Base-by-base conservation (phyloP, 2,329 filamentous ascomycete species). In the Tolypocladium sp. region DNA sequence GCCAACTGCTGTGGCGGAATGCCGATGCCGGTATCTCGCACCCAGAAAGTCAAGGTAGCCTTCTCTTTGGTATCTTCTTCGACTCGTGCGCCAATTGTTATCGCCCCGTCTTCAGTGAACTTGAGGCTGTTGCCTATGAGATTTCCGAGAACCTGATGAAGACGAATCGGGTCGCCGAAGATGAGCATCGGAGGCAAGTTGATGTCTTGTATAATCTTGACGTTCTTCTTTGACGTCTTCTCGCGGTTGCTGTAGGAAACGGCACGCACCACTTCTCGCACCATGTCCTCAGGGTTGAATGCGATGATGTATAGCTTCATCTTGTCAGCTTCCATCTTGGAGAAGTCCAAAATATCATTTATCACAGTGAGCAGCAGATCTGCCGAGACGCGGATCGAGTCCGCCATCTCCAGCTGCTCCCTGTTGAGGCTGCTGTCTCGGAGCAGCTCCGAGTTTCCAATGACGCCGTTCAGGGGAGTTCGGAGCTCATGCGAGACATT, bases 271-370 rank as follows among this genome's bases (percentile, higher is more conserved):
- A 88, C 84, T 67, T 88, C 85, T 4, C 82, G 79, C 42, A 88
- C 80, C 81, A 87, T 86, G 68, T 87, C 84, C 64, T 83, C 80
- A 0, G 85, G 83, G 63, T 86, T 87, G 73, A 88, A 88, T 9
- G 84, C 83, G 58, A 86, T 86, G 60, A 87, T 81, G 69, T 90
- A 90, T 1, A 92, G 82, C 70, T 94, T 91, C 77, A 96, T 87
- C 71, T 91, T 88, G 65, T 92, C 90, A 3, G 89, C 91, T 71
- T 96, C 91, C 77, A 94, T 91, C 73, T 96, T 95, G 35, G 92
- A 96, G 70, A 96, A 95, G 73, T 97, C 93, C 5, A 97, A 79
- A 57, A 97, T 96, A 69, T 97, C 93, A 69, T 97, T 97, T 75
- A 97, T 97, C 55, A 97, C 91, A 0, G 92, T 94, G 33, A 97